Percentiles rank a stretch among this genome's conserved stretches.
phyloP scores from a whole-genome alignment of 192 early-diverging fungal genomes.

The Coemansia sp. region DNA sequence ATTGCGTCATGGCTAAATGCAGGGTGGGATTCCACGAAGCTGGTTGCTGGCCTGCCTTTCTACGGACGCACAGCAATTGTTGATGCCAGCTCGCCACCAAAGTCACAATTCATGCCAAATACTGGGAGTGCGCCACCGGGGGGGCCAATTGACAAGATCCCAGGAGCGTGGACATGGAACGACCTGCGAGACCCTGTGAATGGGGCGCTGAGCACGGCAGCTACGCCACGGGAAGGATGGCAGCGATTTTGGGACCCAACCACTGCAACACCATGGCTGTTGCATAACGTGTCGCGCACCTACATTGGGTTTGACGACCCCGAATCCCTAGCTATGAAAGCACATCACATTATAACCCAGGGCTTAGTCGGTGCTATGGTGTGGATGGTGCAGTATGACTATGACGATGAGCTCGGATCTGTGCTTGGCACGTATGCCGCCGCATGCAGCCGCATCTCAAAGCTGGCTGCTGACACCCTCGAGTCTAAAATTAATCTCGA shows the following conservation, averaged over 20 bases:
- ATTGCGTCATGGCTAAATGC: conserved; percentile 57
- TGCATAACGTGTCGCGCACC: conserved; percentile 56
- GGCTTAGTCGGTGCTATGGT: conserved; percentile 68
- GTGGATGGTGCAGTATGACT: conserved; percentile 69
- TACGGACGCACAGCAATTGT: conserved; percentile 59
- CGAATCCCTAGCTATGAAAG: conserved; percentile 61
- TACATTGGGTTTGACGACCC: conserved; percentile 75
- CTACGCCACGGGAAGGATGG: conserved; percentile 54
- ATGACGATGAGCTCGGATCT: conserved; percentile 54
- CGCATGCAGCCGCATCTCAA: conserved; percentile 24
- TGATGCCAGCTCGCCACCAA: neutral
- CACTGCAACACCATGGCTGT: conserved; percentile 73
- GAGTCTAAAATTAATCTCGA: conserved; percentile 1
- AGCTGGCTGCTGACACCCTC: neutral
- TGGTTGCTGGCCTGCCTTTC: conserved; percentile 63
- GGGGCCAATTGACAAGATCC: conserved; percentile 43
- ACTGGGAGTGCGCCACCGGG: conserved; percentile 33
- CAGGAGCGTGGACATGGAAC: conserved; percentile 49
- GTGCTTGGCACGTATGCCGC: conserved; percentile 38
- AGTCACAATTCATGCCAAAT: conserved; percentile 39
- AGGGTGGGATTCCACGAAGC: conserved; percentile 60
- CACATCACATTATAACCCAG: conserved; percentile 47
- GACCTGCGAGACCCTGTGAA: conserved; percentile 39
- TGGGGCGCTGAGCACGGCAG: conserved; percentile 29
- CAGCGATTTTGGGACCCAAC: conserved; percentile 61